These are phyloP conservation scores for Filobasidium uniguttulatum DNA, from an alignment of 1,284 basidiomycete genomes.

Conservation along the genomic window DNA sequence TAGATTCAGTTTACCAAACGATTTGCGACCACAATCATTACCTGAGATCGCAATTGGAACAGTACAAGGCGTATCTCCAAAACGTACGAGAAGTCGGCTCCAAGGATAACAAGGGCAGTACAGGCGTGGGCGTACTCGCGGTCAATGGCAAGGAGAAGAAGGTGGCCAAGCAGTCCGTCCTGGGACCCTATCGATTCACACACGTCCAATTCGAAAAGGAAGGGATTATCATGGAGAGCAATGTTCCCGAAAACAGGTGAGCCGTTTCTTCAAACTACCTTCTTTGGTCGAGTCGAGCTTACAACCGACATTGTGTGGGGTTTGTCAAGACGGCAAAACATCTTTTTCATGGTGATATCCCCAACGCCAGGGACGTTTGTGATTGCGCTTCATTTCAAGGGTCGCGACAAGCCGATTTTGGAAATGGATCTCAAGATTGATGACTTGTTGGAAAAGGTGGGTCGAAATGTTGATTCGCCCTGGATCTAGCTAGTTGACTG, in stretches of 20 bases:
- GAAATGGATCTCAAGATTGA: constrained; percentile 99
- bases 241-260: constrained; percentile 92
- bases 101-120: constrained; percentile 61
- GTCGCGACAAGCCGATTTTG: constrained; percentile 94
- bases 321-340: constrained; percentile 66
- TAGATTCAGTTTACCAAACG: constrained; percentile 96
- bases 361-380: constrained; percentile 97
- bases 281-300: not conserved
- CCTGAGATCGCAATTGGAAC: constrained; percentile 85
- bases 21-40: constrained; percentile 99
- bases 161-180: constrained; percentile 62
- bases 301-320: constrained; percentile 2
- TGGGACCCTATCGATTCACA: constrained; percentile 93
- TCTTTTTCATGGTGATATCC: constrained; percentile 96
- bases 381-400: constrained; percentile 96
- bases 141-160: constrained; percentile 98
- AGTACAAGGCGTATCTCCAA: constrained; percentile 98
- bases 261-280: constrained; percentile 22
- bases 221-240: constrained; percentile 97
- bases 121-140: constrained; percentile 81
- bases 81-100: constrained; percentile 74
- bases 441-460: constrained; percentile 86
- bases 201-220: constrained; percentile 98
- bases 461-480: constrained; percentile 4
- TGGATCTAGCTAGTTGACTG: not conserved